phyloP scores from a whole-genome alignment of 2,329 filamentous ascomycete species.

The Phialophora expanda region DNA sequence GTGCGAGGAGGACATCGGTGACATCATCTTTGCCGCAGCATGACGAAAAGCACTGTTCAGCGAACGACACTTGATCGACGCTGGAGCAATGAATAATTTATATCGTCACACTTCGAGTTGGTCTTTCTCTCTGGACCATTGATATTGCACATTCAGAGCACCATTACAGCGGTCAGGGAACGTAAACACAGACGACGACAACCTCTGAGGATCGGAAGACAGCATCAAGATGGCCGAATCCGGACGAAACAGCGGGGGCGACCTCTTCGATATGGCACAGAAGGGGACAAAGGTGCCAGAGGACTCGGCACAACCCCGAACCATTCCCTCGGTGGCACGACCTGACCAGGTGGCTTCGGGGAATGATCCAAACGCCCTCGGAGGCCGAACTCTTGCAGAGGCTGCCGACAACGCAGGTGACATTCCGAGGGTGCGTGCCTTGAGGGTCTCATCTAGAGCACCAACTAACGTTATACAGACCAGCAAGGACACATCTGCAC shows the following conservation, averaged over 20 bases:
- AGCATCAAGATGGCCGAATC: slow-evolving; percentile 24
- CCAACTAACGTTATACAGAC: slow-evolving; percentile 19
- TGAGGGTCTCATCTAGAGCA: neutral
- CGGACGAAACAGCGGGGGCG: slow-evolving; percentile 45
- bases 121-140: neutral
- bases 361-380: slow-evolving; percentile 46
- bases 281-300: slow-evolving; percentile 49
- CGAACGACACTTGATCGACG: slow-evolving; percentile 2
- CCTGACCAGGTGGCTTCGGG: slow-evolving; percentile 52
- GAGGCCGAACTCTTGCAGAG: slow-evolving; percentile 45
- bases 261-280: slow-evolving; percentile 49
- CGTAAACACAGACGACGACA: neutral
- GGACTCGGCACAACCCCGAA: slow-evolving; percentile 54
- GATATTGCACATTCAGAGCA: neutral
- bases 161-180: neutral
- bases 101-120: neutral
- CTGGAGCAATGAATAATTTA: neutral
- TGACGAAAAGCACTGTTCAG: slow-evolving; percentile 20
- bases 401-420: slow-evolving; percentile 57
- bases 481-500: slow-evolving; percentile 45
- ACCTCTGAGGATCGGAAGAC: neutral
- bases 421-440: slow-evolving; percentile 47
- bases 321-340: slow-evolving; percentile 56
- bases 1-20: slow-evolving; percentile 9
- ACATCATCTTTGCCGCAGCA: slow-evolving; percentile 30